phyloP scores from a whole-genome alignment of 768 basidiomycete genomes.

The Guyanaporus albipodus region DNA sequence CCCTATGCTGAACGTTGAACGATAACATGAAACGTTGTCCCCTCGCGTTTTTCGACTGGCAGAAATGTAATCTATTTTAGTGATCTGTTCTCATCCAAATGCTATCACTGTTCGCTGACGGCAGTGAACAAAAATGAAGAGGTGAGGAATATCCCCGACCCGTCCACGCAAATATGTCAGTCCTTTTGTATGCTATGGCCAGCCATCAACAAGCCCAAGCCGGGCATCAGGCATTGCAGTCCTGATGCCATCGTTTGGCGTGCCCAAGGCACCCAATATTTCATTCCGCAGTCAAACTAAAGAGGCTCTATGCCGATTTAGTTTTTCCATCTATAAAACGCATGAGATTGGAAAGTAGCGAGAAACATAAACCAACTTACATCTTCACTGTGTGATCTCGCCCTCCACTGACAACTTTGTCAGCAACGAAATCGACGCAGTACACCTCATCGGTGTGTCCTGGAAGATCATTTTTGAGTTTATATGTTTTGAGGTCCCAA shows the following conservation, averaged over 20 bases:
- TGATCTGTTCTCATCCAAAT: no score
- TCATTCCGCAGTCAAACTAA: neutral
- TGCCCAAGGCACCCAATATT: neutral
- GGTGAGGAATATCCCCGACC: no score
- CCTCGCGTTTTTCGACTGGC: no score
- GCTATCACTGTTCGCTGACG: neutral
- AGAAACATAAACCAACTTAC: conserved; percentile 42
- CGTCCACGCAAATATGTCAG: no score
- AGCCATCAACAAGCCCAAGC: neutral
- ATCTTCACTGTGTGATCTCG: conserved; percentile 90
- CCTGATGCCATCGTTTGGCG: neutral
- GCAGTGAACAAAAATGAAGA: no score
- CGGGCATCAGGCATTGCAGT: neutral
- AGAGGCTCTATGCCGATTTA: conserved; percentile 9
- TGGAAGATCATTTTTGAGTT: conserved; percentile 89
- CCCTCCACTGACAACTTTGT: conserved; percentile 99
- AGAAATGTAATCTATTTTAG: no score
- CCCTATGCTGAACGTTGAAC: no score
- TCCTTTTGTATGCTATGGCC: no score
- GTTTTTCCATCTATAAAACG: conserved; percentile 28
- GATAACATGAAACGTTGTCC: no score
- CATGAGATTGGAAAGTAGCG: neutral
- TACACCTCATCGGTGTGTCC: conserved; percentile 98
- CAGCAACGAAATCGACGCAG: conserved; percentile 98
- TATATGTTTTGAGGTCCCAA: conserved; percentile 96